Evolutionary conservation across 148 eudicot species (phyloP), one percentile per base, ranked within the genome.

Genomic region (Chenopodium suecicum): DNA sequence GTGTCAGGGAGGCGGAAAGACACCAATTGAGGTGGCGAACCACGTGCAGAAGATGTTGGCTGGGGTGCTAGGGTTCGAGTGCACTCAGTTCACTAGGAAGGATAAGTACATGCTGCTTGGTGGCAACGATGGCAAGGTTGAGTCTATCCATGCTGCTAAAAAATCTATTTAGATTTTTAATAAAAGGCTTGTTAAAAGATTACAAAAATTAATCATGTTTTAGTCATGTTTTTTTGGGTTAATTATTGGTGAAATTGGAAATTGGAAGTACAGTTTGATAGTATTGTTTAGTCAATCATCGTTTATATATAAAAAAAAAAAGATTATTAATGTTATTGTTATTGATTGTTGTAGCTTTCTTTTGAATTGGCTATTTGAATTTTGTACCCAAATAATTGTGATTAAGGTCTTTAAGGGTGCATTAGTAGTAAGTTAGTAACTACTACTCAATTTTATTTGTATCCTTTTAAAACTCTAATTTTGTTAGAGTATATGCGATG

Each of bases 91-190:
- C 87, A 97, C 99, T 6, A 83, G 99, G 87, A 97, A 97, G 86
- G 99, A 97, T 75, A 97, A 97, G 89, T 94, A 94, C 67, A 79
- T 96, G 95, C 67, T 96, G 81, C 91, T 96, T 44, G 99, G 99
- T 76, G 93, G 94, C 19, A 96, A 96, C 78, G 99, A 96, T 84
- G 99, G 99, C 80, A 94, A 92, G 85, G 98, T 96, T 76, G 99
- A 96, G 66, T 96, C 99, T 27, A 96, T 96, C 86, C 82, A 89
- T 73, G 84, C 67, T 60, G 87, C 86, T 85, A 88, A 86, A 34
- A 84, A 89, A 68, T 79, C 86, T 14, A 17, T 79, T 37, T 87
- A 76, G 17, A 12, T 46, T 3, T 41, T 7, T 5, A 37, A 7
- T 37, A 20, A 56, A 56, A 2, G 22, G 62, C 22, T 56, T 17